These are phyloP conservation scores for Fraxinus xanthoxyloides DNA, from an alignment of 305 asterid genomes.

Conservation along the genomic window DNA sequence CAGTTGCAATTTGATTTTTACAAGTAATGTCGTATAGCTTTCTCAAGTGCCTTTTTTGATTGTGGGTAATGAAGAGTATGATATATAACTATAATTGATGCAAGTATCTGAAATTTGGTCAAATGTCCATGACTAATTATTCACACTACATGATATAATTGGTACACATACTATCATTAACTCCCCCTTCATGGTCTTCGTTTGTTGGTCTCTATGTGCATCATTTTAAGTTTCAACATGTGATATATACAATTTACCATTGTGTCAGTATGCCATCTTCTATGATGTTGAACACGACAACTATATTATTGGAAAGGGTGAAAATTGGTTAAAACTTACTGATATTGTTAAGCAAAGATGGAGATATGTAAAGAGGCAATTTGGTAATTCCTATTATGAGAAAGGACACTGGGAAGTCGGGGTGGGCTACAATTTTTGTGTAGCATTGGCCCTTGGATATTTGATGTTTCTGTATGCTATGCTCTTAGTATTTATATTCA, in stretches of 20 bases:
- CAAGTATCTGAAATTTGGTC: neutral
- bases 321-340: neutral
- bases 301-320: neutral
- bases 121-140: neutral
- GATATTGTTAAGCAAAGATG: neutral
- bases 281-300: neutral
- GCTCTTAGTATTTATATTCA: neutral
- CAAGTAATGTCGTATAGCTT: neutral
- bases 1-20: slow-evolving; percentile 4
- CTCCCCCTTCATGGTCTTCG: neutral
- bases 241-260: neutral
- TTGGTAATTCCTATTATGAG: neutral
- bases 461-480: neutral
- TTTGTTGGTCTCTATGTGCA: neutral
- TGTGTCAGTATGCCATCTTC: neutral
- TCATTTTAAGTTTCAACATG: neutral
- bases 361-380: neutral
- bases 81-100: neutral
- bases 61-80: neutral
- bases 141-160: neutral
- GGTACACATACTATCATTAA: neutral
- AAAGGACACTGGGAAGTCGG: neutral
- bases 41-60: neutral
- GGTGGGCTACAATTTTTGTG: neutral
- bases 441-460: neutral